A percentile compares a stretch with the other conserved stretches of the same genome.
Conservation (phyloP, 805 yeast genomes). For the Yamadazyma endophytica region DNA sequence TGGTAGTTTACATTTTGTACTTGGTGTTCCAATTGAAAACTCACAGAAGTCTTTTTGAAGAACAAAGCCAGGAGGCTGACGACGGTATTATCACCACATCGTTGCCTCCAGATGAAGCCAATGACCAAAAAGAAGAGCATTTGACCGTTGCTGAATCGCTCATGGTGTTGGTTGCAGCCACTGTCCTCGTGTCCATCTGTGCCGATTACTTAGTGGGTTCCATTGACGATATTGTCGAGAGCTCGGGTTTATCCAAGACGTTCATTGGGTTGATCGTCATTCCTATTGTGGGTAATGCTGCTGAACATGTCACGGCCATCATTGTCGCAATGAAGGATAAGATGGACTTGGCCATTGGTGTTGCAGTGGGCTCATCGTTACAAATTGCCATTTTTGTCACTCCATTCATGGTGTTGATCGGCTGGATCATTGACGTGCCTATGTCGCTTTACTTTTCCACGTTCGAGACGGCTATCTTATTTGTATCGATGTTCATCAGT, state of each 20-base stretch:
- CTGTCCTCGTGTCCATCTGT: slow-evolving; percentile 78
- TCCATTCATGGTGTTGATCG: slow-evolving; percentile 88
- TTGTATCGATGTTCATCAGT: slow-evolving; percentile 83
- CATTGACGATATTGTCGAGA: slow-evolving; percentile 81
- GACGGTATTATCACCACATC: slow-evolving; percentile 34
- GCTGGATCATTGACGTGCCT: slow-evolving; percentile 90
- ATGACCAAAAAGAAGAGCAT: slow-evolving; percentile 16
- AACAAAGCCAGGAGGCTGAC: slow-evolving; percentile 25
- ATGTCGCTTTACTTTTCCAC: slow-evolving; percentile 91
- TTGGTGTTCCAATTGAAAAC: slow-evolving; percentile 85
- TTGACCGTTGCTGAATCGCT: slow-evolving; percentile 55
- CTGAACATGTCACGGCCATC: slow-evolving; percentile 96
- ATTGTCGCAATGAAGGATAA: slow-evolving; percentile 93
- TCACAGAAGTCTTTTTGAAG: slow-evolving; percentile 74
- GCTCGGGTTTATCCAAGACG: slow-evolving; percentile 86
- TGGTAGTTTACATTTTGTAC: slow-evolving; percentile 73
- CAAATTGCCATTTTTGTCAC: slow-evolving; percentile 95
- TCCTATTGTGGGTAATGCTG: slow-evolving; percentile 98
- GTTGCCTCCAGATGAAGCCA: slow-evolving; percentile 15
- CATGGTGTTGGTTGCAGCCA: slow-evolving; percentile 54
- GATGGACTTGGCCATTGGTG: slow-evolving; percentile 96
- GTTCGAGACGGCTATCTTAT: slow-evolving; percentile 89
- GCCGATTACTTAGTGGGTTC: slow-evolving; percentile 94
- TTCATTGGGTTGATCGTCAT: slow-evolving; percentile 90
- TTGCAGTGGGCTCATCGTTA: slow-evolving; percentile 92